Percentiles rank a stretch among this genome's conserved stretches.
Conservation (phyloP, 345 rosid species). For the Adansonia digitata region DNA sequence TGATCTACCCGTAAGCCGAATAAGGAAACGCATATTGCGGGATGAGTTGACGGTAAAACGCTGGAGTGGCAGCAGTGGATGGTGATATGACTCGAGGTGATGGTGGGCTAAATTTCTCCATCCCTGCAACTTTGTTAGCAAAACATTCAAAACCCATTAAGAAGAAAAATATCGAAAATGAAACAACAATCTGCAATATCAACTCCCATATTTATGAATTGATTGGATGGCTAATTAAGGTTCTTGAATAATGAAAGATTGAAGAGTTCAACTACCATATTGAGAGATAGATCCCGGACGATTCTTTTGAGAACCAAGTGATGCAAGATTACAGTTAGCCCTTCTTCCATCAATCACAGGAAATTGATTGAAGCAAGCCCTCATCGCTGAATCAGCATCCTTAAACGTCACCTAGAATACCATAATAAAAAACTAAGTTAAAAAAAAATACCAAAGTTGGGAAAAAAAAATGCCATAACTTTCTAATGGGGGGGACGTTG, state of each 20-base stretch:
- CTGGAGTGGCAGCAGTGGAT: background rate
- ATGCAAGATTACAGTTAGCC: constrained; percentile 65
- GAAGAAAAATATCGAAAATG: background rate
- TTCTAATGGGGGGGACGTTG: no score
- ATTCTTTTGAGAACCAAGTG: constrained; percentile 46
- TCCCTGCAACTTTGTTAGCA: background rate
- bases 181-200: background rate
- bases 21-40: constrained; percentile 12
- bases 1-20: constrained; percentile 11
- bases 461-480: background rate
- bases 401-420: constrained; percentile 46
- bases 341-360: constrained; percentile 64
- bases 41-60: constrained; percentile 2
- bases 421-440: background rate
- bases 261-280: background rate
- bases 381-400: constrained; percentile 52
- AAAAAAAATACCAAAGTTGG: background rate
- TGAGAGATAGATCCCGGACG: constrained; percentile 25
- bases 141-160: no score
- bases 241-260: no score
- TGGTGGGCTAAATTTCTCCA: constrained; percentile 7
- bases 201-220: background rate
- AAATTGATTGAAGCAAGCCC: constrained; percentile 52
- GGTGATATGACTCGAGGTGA: constrained; percentile 5
- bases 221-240: background rate